Percentiles rank a stretch among this genome's conserved stretches.
phyloP scores from a whole-genome alignment of 148 eudicot genomes.

The Linanthus parryae region DNA sequence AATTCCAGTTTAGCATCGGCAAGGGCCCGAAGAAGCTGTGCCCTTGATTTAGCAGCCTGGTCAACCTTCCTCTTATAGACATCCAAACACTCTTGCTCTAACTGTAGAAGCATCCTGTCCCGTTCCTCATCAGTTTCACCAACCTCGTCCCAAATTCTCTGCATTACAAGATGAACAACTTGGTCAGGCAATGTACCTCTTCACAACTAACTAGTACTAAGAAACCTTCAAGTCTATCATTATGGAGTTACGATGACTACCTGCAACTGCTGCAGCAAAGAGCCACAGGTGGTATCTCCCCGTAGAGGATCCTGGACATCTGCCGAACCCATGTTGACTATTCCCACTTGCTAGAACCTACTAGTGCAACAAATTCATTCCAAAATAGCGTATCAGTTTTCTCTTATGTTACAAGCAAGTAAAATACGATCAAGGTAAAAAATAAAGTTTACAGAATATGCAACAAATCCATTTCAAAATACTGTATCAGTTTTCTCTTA shows the following conservation, averaged over 20 bases:
- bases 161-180: conserved; percentile 13
- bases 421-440: no score
- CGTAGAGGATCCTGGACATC: conserved; percentile 52
- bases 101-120: conserved; percentile 91
- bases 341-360: conserved; percentile 22
- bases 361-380: conserved; percentile 12
- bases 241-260: no score
- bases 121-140: conserved; percentile 94
- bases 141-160: conserved; percentile 99
- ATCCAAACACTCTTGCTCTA: conserved; percentile 93
- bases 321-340: conserved; percentile 55
- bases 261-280: conserved; percentile 84
- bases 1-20: conserved; percentile 85
- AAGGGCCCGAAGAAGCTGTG: conserved; percentile 78
- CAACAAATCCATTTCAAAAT: no score
- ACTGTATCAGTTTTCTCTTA: no score
- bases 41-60: conserved; percentile 84
- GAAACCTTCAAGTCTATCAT: no score
- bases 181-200: conserved; percentile 1
- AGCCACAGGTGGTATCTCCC: conserved; percentile 75
- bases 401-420: no score
- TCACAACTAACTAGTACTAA: neutral
- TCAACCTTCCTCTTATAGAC: conserved; percentile 98
- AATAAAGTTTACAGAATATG: no score
- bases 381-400: neutral